Percentiles rank a stretch among this genome's conserved stretches.
phyloP scores from a whole-genome alignment of 306 rosid species.

The Ziziphus jujuba region DNA sequence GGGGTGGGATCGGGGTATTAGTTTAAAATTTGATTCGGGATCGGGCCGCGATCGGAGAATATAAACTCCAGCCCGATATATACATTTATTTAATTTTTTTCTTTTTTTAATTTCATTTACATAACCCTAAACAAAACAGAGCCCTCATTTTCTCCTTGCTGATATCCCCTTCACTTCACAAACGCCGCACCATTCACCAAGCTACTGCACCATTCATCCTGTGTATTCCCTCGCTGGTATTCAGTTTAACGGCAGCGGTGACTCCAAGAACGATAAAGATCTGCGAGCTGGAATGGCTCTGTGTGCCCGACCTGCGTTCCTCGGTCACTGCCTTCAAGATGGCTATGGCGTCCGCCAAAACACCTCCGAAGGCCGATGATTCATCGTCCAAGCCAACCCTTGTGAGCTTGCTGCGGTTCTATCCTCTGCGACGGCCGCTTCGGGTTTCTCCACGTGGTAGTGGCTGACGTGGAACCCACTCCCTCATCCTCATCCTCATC shows the following conservation, averaged over 20 bases:
- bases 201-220: too few species aligned
- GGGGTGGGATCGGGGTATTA: too few species aligned
- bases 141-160: too few species aligned
- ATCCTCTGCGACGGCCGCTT: conserved; percentile 21
- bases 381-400: conserved; percentile 87
- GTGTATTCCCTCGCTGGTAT: conserved; percentile 80
- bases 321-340: conserved; percentile 93
- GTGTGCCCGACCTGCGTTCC: conserved; percentile 88
- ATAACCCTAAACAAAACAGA: too few species aligned
- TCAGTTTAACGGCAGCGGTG: conserved; percentile 96
- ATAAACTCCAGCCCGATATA: too few species aligned
- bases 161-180: too few species aligned
- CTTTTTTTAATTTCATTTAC: too few species aligned
- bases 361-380: conserved; percentile 73
- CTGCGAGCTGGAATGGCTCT: conserved; percentile 86
- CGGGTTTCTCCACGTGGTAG: conserved; percentile 27
- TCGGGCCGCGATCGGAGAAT: too few species aligned
- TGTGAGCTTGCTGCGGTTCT: conserved; percentile 82
- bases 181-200: too few species aligned
- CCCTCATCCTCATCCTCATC: conserved; percentile 23
- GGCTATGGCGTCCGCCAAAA: conserved; percentile 93
- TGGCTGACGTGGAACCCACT: conserved; percentile 48
- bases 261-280: conserved; percentile 80
- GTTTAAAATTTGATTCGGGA: too few species aligned
- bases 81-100: too few species aligned